Evolutionary conservation across 1,139 yeast species (phyloP), one percentile per base, ranked within the genome.

Genomic region (Chernovozyma sophiae-reginae): DNA sequence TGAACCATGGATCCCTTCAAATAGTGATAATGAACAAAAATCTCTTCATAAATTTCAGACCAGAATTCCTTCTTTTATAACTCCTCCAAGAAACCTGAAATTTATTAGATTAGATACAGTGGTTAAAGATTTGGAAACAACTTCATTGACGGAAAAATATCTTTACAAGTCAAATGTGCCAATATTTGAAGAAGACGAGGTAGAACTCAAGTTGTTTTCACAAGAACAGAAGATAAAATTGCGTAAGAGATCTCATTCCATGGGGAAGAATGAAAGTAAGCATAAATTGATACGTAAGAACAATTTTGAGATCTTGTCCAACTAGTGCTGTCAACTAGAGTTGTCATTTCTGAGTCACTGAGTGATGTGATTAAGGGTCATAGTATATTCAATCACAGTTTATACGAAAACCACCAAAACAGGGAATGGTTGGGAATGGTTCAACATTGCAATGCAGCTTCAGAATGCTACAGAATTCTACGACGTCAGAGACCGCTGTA

Each of bases 221-320:
- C 56, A 55, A 36, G 49, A 45, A 31, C 34, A 48, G 17, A 31
- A 48, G 22, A 46, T 54, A 27, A 58, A 53, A 40, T 20, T 16
- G 17, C 66, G 65, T 41, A 56, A 53, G 34, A 53, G 74, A 39
- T 60, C 72, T 11, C 46, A 60, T 45, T 66, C 72, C 18, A 65
- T 66, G 29, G 74, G 73, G 3, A 62, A 56, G 35, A 68, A 68
- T 45, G 66, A 59, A 31, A 50, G 65, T 31, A 68, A 68, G 45
- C 50, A 54, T 34, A 50, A 49, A 30, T 56, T 68, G 37, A 61
- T 68, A 25, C 56, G 52, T 36, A 67, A 66, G 47, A 62, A 58
- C 45, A 47, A 44, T 30, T 58, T 59, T 37, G 43, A 46, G 28
- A 51, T 60, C 31, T 43, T 49, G 35, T 40, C 49, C 15, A 43